A percentile compares a stretch with the other conserved stretches of the same genome.
phyloP scores from a whole-genome alignment of 108 stramenopile genomes.

The Pseudonitzschia delicatissima region DNA sequence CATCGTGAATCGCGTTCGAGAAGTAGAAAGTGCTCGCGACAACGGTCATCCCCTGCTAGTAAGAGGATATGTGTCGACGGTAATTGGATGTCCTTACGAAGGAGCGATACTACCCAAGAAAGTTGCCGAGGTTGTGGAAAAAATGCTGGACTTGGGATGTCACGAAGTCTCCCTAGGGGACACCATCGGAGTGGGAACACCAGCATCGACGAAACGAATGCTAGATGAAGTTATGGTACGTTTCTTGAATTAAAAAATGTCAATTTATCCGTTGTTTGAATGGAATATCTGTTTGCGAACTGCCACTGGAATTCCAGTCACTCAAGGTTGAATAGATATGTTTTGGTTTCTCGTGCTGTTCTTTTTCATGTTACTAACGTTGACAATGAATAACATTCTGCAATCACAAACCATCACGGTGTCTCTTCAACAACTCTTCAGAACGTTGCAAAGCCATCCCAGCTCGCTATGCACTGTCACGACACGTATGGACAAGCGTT shows the following conservation, averaged over 20 bases:
- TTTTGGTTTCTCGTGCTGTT: not conserved
- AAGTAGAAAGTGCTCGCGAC: not conserved
- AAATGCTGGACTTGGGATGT: slow-evolving; percentile 80
- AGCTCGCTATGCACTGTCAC: slow-evolving; percentile 88
- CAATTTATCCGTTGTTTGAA: too few relatives aligned
- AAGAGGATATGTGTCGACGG: slow-evolving; percentile 87
- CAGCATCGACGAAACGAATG: slow-evolving; percentile 40
- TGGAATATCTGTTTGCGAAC: too few relatives aligned
- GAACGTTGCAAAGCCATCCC: slow-evolving; percentile 17
- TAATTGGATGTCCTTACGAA: slow-evolving; percentile 87
- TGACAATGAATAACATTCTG: too few relatives aligned
- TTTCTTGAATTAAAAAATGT: too few relatives aligned
- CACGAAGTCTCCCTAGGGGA: slow-evolving; percentile 86
- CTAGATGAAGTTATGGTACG: slow-evolving; percentile 46
- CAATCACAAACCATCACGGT: too few relatives aligned
- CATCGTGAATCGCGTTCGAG: slow-evolving; percentile 43
- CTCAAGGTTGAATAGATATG: too few relatives aligned
- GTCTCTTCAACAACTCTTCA: not conserved
- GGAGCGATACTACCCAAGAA: slow-evolving; percentile 54
- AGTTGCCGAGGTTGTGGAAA: slow-evolving; percentile 57
- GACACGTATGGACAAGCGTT: slow-evolving; percentile 89
- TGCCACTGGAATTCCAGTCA: too few relatives aligned
- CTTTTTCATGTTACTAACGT: not conserved
- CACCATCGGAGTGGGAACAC: slow-evolving; percentile 85
- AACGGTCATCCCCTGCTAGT: slow-evolving; percentile 40